These are phyloP conservation scores for Eucommia ulmoides DNA, from an alignment of 257 asterid genomes.

Conservation along the genomic window DNA sequence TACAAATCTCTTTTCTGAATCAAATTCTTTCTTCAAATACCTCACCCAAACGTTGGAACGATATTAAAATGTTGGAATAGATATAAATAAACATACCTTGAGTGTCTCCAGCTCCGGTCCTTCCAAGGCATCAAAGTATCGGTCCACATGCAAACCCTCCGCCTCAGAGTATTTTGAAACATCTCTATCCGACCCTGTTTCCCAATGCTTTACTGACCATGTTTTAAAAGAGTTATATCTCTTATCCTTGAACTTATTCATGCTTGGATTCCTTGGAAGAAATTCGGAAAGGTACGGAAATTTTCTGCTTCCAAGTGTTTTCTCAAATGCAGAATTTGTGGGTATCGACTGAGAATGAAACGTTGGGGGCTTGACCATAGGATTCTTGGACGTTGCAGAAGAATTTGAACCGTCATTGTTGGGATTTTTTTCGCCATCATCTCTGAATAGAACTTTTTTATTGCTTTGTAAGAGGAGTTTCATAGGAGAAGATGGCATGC, in stretches of 20 bases:
- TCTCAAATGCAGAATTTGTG: slow-evolving; percentile 16
- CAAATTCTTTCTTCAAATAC: no score
- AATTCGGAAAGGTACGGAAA: slow-evolving; percentile 6
- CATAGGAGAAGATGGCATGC: slow-evolving; percentile 61
- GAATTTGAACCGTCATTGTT: slow-evolving; percentile 8
- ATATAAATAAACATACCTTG: slow-evolving; percentile 26
- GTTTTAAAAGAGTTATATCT: slow-evolving; percentile 73
- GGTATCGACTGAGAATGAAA: slow-evolving; percentile 62
- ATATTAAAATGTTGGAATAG: background rate
- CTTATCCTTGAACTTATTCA: slow-evolving; percentile 25
- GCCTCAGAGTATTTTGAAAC: slow-evolving; percentile 21
- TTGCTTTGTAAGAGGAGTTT: slow-evolving; percentile 16
- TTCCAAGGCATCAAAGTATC: slow-evolving; percentile 80
- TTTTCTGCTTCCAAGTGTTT: slow-evolving; percentile 11
- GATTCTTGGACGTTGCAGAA: background rate
- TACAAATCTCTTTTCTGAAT: no score
- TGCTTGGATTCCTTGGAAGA: slow-evolving; percentile 27
- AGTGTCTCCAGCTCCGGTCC: slow-evolving; percentile 79
- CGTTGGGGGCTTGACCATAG: slow-evolving; percentile 6
- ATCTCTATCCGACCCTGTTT: slow-evolving; percentile 16
- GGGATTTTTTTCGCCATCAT: slow-evolving; percentile 6
- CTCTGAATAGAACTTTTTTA: slow-evolving; percentile 24
- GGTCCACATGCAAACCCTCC: slow-evolving; percentile 29
- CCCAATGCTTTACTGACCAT: slow-evolving; percentile 48
- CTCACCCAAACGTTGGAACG: background rate